These are phyloP conservation scores for Sanguinoderma infundibulare DNA, from an alignment of 1,284 basidiomycete species.

Conservation along the genomic window DNA sequence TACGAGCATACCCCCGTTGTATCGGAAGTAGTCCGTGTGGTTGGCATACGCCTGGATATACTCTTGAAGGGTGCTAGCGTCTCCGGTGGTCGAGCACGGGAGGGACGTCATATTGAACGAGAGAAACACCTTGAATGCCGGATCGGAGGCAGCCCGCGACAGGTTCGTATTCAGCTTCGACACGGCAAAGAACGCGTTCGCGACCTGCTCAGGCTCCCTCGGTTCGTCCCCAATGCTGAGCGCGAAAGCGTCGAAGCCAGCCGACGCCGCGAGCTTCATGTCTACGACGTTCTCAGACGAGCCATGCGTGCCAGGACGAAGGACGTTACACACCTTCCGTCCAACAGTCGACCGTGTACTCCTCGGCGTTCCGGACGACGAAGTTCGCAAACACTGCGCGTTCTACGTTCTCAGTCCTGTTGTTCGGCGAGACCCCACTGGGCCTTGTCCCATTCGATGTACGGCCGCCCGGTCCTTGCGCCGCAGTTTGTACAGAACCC, in stretches of 20 bases:
- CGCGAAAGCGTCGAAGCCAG: conserved; percentile 48
- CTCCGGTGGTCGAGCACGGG: conserved; percentile 42
- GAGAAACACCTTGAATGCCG: conserved; percentile 57
- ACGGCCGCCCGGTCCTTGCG: no score
- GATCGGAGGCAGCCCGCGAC: conserved; percentile 14
- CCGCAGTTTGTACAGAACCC: no score
- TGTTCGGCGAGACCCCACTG: background rate
- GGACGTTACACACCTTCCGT: conserved; percentile 32
- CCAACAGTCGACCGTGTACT: conserved; percentile 43
- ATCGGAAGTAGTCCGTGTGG: conserved; percentile 47
- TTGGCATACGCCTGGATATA: conserved; percentile 47
- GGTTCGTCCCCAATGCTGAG: conserved; percentile 50
- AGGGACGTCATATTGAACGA: conserved; percentile 60
- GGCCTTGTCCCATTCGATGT: background rate
- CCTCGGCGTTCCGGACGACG: conserved; percentile 48
- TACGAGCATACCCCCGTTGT: conserved; percentile 47
- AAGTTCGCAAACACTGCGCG: conserved; percentile 33
- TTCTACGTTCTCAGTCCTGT: background rate
- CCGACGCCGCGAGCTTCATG: conserved; percentile 41
- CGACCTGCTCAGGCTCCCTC: conserved; percentile 53
- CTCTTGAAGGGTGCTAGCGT: conserved; percentile 42
- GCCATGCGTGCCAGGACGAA: no score
- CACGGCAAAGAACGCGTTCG: conserved; percentile 46
- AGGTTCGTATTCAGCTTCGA: conserved; percentile 14
- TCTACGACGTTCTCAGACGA: conserved; percentile 30